Evolutionary conservation across 768 basidiomycete genomes (phyloP).

Genomic region (Pulveroboletus sp.): DNA sequence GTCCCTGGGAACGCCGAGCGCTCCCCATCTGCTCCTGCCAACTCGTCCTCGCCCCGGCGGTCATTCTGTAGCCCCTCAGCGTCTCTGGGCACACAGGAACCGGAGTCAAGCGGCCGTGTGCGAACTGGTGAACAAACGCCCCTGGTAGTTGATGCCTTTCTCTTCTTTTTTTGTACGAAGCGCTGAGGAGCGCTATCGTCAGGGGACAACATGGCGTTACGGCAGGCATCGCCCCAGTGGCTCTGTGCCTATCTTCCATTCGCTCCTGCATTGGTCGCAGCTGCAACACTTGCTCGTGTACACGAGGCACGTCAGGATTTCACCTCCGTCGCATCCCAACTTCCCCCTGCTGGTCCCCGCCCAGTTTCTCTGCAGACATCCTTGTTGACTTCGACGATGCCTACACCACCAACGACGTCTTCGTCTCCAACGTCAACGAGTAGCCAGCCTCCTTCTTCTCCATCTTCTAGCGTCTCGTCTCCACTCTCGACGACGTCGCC

Average conservation of each 20-base stretch:
- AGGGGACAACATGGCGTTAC: conserved; percentile 8
- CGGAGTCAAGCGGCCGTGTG: too few species aligned
- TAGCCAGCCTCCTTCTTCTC: conserved; percentile 11
- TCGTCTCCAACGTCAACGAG: conserved; percentile 9
- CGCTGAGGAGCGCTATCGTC: not conserved
- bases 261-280: conserved; percentile 11
- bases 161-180: not conserved
- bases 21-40: too few species aligned
- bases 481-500: not conserved
- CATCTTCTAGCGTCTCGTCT: conserved; percentile 6
- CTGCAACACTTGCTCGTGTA: conserved; percentile 11
- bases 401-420: conserved; percentile 8
- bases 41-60: too few species aligned
- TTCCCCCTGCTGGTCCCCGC: too few species aligned
- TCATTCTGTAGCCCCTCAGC: too few species aligned
- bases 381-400: not conserved
- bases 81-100: too few species aligned
- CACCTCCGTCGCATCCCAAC: not conserved
- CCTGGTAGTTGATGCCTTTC: not conserved
- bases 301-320: conserved; percentile 23
- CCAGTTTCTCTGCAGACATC: conserved; percentile 5
- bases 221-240: not conserved
- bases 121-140: not conserved
- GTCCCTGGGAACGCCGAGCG: too few species aligned
- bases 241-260: conserved; percentile 6